phyloP scores from a whole-genome alignment of 805 yeast genomes.

The Candida glaebosa region DNA sequence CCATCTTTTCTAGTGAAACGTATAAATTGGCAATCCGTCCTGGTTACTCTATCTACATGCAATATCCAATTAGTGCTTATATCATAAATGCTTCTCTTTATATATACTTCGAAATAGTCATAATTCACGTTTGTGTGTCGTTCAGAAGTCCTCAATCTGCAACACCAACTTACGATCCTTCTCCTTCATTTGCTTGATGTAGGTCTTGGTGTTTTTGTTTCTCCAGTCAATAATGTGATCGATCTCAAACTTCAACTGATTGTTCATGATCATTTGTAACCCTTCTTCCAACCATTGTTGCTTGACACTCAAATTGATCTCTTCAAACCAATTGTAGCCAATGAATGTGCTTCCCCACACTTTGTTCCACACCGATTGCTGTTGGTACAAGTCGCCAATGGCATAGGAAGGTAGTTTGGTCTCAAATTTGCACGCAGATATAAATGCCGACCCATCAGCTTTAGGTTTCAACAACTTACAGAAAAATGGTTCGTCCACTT shows the following conservation, averaged over 20 bases:
- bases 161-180: constrained; percentile 34
- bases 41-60: no score
- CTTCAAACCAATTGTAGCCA: constrained; percentile 38
- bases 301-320: constrained; percentile 22
- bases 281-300: constrained; percentile 35
- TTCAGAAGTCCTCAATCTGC: constrained; percentile 34
- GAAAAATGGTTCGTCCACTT: constrained; percentile 29
- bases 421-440: constrained; percentile 34
- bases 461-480: constrained; percentile 37
- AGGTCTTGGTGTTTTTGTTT: constrained; percentile 23
- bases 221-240: constrained; percentile 38
- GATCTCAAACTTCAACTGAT: constrained; percentile 27
- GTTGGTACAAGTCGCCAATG: constrained; percentile 22
- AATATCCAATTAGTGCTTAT: no score
- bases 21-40: no score
- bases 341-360: constrained; percentile 33
- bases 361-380: constrained; percentile 21
- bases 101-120: no score
- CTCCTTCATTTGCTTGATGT: constrained; percentile 21
- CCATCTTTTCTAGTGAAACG: no score
- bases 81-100: no score
- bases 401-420: constrained; percentile 30
- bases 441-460: constrained; percentile 23
- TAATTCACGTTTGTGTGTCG: no score
- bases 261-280: constrained; percentile 20